Evolutionary conservation across 2,329 filamentous ascomycete genomes (phyloP), one percentile per base, ranked within the genome.

Genomic region (Colletotrichum sp.): DNA sequence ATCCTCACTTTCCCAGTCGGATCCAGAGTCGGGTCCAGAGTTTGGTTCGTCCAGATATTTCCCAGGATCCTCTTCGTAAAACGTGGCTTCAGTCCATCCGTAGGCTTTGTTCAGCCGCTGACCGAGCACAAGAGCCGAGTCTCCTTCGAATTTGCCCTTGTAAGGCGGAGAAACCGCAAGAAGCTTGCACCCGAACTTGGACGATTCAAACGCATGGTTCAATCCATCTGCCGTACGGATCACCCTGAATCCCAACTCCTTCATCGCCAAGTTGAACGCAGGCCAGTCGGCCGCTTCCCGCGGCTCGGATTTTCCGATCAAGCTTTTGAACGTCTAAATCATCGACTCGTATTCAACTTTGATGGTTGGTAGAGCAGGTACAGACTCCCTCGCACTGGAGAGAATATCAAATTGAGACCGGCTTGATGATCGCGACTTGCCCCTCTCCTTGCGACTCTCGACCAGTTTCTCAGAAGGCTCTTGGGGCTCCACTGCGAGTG

Each of bases 341-440:
- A 74, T 79, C 56, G 72, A 4, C 5, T 76, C 48, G 3, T 77
- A 24, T 30, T 26, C 0, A 56, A 7, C 5, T 15, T 26, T 4
- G 24, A 21, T 24, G 13, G 55, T 15, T 28, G 21, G 55, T 28
- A 0, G 6, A 0, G 55, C 30, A 26, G 6, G 4, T 2, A 36
- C 15, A 4, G 43, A 3, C 0, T 13, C n/a, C 5, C 77, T 48
- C 0, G 38, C 8, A 0, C 64, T 32, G 6, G 80, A 75, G 8
- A 76, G 71, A 62, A 84, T 82, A 2, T 83, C 82, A 64, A 84
- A 85, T 0, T 79, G 68, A 1, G 84, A 86, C 1, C 83, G 82
- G 30, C 85, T 78, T 0, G 79, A 71, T 5, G 83, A 85, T 0
- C 87, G 84, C 1, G 87, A 88, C 80, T 88, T 89, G 58, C 86